Conservation (phyloP, 805 yeast species). For the Spencermartinsiella europaea region DNA sequence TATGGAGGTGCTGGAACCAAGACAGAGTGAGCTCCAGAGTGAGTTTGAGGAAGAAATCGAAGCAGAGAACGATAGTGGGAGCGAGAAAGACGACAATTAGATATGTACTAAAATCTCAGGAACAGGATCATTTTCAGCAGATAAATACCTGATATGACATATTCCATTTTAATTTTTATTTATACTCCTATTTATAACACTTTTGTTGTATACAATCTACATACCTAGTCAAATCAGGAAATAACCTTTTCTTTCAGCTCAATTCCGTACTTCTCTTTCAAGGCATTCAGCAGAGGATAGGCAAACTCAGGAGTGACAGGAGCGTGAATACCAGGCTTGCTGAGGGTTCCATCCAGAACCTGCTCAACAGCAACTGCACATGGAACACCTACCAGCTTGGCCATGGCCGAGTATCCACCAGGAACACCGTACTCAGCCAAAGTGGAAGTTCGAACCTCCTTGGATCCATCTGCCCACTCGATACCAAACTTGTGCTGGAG, state of each 20-base stretch:
- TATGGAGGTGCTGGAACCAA: constrained; percentile 29
- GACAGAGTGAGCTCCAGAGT: constrained; percentile 31
- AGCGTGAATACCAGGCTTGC: constrained; percentile 80
- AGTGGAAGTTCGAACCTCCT: constrained; percentile 92
- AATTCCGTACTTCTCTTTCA: constrained; percentile 86
- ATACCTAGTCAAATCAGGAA: too few relatives aligned
- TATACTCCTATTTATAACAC: too few relatives aligned
- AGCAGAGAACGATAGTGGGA: neutral
- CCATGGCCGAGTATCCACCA: constrained; percentile 96
- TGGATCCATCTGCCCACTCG: constrained; percentile 89
- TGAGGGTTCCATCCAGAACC: constrained; percentile 74
- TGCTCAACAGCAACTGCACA: constrained; percentile 92
- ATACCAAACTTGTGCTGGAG: constrained; percentile 98
- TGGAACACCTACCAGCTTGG: constrained; percentile 96
- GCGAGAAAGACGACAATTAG: neutral
- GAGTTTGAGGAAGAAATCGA: constrained; percentile 35
- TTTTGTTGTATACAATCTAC: too few relatives aligned
- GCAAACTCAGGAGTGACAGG: constrained; percentile 90
- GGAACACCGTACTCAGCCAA: constrained; percentile 85
- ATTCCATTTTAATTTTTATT: too few relatives aligned
- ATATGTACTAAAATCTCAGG: too few relatives aligned
- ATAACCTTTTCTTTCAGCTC: constrained; percentile 81
- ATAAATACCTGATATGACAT: too few relatives aligned
- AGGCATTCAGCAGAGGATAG: constrained; percentile 83
- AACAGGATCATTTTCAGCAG: too few relatives aligned